Evolutionary conservation across 176 grass and related monocot genomes (phyloP).

Genomic region (Musa acuminata): DNA sequence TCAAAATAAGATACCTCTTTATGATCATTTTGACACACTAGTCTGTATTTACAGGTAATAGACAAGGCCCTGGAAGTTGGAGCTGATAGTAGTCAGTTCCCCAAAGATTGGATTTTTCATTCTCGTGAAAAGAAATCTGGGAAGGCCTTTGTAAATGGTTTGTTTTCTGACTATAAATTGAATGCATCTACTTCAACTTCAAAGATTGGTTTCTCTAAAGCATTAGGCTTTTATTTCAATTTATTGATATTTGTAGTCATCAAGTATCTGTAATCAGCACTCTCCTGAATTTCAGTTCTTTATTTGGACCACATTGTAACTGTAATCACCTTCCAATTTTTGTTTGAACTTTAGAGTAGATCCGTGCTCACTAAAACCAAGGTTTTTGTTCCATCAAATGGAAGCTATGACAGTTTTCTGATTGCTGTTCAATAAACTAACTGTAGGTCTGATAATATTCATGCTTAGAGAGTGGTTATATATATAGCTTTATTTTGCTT

Average conservation of each 20-base stretch:
- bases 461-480: no score
- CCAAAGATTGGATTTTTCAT: slow-evolving; percentile 39
- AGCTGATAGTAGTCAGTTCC: slow-evolving; percentile 35
- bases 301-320: neutral
- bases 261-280: neutral
- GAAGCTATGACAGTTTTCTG: no score
- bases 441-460: no score
- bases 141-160: slow-evolving; percentile 43
- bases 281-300: neutral
- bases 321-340: neutral
- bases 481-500: no score
- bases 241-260: neutral
- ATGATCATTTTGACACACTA: slow-evolving; percentile 2
- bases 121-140: slow-evolving; percentile 45
- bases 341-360: neutral
- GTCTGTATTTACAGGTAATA: slow-evolving; percentile 28
- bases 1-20: slow-evolving; percentile 38
- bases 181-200: neutral
- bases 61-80: slow-evolving; percentile 38
- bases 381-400: no score
- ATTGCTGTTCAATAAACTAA: no score
- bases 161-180: slow-evolving; percentile 10
- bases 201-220: neutral
- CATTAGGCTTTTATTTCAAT: neutral
- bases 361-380: neutral